These are phyloP conservation scores for Arthrobotrys iridis DNA, from an alignment of 2,329 filamentous ascomycete genomes.

Conservation along the genomic window DNA sequence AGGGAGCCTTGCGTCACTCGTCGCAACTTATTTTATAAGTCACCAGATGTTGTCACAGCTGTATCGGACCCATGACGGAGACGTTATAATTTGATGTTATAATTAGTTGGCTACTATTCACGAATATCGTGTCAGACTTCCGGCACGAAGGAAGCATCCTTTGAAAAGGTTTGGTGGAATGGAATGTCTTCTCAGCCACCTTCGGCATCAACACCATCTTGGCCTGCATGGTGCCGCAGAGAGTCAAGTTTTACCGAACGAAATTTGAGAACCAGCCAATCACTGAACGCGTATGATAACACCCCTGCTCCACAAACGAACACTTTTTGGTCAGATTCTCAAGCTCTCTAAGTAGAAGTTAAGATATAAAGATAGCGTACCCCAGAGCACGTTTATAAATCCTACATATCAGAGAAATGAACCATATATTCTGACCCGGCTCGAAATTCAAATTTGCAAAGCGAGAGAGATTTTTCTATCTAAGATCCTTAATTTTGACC, in stretches of 20 bases:
- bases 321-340: background rate
- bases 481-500: no score
- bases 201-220: background rate
- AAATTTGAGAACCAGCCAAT: conserved; percentile 38
- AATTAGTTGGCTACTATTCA: no score
- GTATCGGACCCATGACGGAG: no score
- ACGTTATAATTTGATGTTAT: no score
- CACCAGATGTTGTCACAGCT: no score
- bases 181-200: background rate
- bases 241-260: conserved; percentile 36
- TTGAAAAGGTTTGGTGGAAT: no score
- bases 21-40: no score
- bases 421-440: no score
- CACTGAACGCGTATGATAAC: background rate
- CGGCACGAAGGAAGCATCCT: background rate
- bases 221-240: conserved; percentile 7
- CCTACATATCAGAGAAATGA: background rate
- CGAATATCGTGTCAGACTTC: no score
- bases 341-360: background rate
- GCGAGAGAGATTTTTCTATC: no score
- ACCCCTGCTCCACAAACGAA: conserved; percentile 2
- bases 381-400: background rate
- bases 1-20: no score
- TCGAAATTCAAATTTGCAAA: no score
- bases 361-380: background rate